Evolutionary conservation across 2,329 filamentous ascomycete genomes (phyloP), one percentile per base, ranked within the genome.

Genomic region (Calonectria hongkongensis): DNA sequence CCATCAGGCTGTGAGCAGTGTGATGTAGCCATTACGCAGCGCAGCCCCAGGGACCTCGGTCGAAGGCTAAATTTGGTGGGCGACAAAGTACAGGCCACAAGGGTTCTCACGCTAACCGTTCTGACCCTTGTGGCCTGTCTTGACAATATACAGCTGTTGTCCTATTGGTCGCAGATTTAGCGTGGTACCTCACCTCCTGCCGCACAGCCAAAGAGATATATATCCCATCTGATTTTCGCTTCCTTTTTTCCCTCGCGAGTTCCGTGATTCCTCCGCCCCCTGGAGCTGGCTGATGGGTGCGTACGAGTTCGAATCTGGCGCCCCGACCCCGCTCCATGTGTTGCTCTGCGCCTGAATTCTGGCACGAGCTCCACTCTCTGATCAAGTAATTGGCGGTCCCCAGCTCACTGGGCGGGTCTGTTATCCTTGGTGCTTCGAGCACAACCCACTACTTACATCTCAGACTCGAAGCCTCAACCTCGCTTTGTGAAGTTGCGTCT

Each of bases 61-160:
- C 45, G n/a, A 48, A 48, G 45, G 45, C 45, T 48, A 48, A 48
- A 48, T 48, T 48, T n/a, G 45, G 45, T 48, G 45, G 45, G 45
- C 21, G 12, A 13, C 10, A 2, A 48, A 48, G 45, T 48, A 48
- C 45, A 48, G 45, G 45, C 45, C 45, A 48, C 45, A 48, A 48
- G 45, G 45, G 45, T 48, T 25, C 45, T 48, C 45, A 48, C 45
- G 45, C 45, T 48, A 48, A 48, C 45, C 45, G 21, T 21, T 48
- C 45, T 48, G n/a, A 48, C 45, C 45, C 45, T 48, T 48, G 45
- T 48, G 45, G 45, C 45, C 45, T 48, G 45, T 48, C 45, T 21
- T 48, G 45, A 48, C 21, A 48, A 48, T 48, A 48, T 48, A 48
- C 45, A 48, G 45, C 45, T 48, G 45, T 48, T 48, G 45, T 48